Conservation (phyloP, 2,329 filamentous ascomycete genomes). For the Trichoderma cornu-damae region DNA sequence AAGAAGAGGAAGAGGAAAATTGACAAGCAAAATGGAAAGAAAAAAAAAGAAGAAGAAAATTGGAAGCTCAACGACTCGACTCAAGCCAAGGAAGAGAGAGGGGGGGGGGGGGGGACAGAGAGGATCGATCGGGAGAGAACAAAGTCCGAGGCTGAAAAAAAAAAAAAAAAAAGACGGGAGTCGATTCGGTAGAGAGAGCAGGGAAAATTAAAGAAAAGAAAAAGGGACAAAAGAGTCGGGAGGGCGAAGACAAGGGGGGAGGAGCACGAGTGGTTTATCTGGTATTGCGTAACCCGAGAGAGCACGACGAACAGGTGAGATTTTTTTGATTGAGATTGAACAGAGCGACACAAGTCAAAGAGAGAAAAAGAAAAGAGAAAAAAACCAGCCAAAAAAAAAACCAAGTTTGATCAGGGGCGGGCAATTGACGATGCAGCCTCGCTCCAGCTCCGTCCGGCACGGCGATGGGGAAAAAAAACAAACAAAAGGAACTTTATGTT, state of each 20-base stretch:
- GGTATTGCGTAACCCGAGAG: constrained; percentile 14
- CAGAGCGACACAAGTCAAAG: background rate
- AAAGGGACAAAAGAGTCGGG: background rate
- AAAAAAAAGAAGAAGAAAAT: background rate
- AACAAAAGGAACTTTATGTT: too few relatives aligned
- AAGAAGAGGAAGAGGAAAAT: background rate
- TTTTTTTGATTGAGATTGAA: background rate
- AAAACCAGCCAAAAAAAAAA: too few relatives aligned
- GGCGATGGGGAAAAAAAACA: too few relatives aligned
- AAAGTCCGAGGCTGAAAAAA: too few relatives aligned
- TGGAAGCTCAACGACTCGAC: background rate
- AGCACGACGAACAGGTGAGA: constrained; percentile 1
- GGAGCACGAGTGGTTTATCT: constrained; percentile 10
- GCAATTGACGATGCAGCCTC: too few relatives aligned
- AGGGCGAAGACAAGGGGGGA: constrained; percentile 4
- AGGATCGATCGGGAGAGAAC: too few relatives aligned
- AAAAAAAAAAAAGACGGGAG: background rate
- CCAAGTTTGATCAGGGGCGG: too few relatives aligned
- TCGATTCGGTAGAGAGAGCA: background rate
- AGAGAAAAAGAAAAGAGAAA: background rate
- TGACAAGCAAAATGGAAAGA: background rate
- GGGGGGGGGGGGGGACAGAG: too few relatives aligned
- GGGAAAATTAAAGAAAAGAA: background rate
- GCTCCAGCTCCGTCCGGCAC: too few relatives aligned
- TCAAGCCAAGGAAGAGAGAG: background rate